Percentiles rank a stretch among this genome's conserved stretches.
Conservation (phyloP, 176 grass and related monocot genomes). For the Secale cereale region DNA sequence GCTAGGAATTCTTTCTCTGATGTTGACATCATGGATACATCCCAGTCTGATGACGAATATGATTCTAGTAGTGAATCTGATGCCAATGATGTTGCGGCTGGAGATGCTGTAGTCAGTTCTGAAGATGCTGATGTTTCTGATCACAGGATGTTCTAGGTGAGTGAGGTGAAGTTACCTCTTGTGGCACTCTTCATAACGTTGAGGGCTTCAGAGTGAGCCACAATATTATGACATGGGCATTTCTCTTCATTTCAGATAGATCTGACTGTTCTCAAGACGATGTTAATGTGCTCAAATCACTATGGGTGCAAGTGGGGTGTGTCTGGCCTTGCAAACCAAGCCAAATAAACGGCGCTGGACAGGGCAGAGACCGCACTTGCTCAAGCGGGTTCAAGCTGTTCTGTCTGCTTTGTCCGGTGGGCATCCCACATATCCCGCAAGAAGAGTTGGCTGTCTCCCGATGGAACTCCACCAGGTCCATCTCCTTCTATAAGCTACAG, state of each 20-base stretch:
- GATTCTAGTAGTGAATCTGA: conserved; percentile 29
- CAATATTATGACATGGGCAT: not conserved
- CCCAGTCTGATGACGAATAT: conserved; percentile 30
- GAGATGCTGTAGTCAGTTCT: conserved; percentile 12
- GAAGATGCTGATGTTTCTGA: conserved; percentile 21
- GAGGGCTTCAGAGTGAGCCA: not conserved
- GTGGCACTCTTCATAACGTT: not conserved
- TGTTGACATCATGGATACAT: not conserved
- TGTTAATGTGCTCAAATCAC: not conserved
- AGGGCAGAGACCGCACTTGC: not conserved
- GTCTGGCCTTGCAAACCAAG: not conserved
- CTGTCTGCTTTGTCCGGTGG: not conserved
- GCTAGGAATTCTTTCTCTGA: conserved; percentile 27
- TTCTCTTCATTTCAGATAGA: not conserved
- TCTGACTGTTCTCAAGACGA: not conserved
- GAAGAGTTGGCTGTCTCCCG: not conserved
- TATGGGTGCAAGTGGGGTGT: not conserved
- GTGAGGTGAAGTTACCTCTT: not conserved
- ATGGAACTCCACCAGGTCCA: not conserved
- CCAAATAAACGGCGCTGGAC: not conserved
- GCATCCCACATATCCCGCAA: not conserved
- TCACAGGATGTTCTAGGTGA: not conserved
- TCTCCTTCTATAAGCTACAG: not conserved
- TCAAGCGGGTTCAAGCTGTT: not conserved
- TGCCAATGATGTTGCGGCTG: conserved; percentile 14